Percentiles rank a stretch among this genome's conserved stretches.
These are phyloP conservation scores for Pseudognaphalium luteoalbum DNA, from an alignment of 129 eudicot species.

Conservation along the genomic window DNA sequence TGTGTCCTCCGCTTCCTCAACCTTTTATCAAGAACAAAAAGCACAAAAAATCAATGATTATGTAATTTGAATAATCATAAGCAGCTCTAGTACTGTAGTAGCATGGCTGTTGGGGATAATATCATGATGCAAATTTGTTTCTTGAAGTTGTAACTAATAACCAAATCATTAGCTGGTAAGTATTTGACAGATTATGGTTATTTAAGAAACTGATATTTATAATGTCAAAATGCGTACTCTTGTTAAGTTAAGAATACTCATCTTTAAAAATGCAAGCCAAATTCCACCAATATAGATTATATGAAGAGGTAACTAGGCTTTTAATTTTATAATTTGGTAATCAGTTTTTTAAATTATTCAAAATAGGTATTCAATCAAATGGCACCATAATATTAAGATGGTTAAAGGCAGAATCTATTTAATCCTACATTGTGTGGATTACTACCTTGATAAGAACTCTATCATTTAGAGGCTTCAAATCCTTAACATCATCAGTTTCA, in stretches of 20 bases:
- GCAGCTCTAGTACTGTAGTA: not conserved
- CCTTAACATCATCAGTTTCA: slow-evolving; percentile 85
- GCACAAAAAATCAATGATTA: not conserved
- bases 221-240: not conserved
- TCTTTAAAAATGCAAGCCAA: not conserved
- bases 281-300: not conserved
- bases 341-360: not conserved
- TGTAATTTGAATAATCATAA: not conserved
- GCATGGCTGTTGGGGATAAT: not conserved
- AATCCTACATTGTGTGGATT: not conserved
- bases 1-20: slow-evolving; percentile 71
- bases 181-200: not conserved
- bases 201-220: not conserved
- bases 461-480: slow-evolving; percentile 82
- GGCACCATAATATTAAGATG: not conserved
- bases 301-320: not conserved
- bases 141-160: not conserved
- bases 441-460: slow-evolving; percentile 86
- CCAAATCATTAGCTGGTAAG: not conserved
- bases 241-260: too few species aligned
- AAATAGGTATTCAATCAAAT: not conserved
- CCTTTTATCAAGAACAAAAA: slow-evolving; percentile 37
- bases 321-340: not conserved
- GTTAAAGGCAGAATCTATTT: not conserved
- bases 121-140: not conserved